phyloP scores from a whole-genome alignment of 352 stramenopile species.

The Globisporangium perplexum region DNA sequence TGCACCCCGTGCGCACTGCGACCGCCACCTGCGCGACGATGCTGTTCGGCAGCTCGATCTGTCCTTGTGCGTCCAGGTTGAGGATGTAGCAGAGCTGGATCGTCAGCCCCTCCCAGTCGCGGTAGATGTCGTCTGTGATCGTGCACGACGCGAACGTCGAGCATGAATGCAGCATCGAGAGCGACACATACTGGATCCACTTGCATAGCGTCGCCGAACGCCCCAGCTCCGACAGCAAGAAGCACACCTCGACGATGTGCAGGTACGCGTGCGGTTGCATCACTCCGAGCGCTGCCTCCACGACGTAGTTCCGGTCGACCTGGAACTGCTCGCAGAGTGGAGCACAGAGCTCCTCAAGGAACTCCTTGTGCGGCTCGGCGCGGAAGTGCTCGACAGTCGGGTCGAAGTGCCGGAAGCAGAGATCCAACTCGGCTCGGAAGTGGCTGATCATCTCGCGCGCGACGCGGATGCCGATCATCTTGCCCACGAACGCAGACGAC shows the following conservation, averaged over 20 bases:
- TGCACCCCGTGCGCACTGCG: conserved; percentile 62
- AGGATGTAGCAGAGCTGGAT: conserved; percentile 79
- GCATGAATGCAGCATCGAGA: conserved; percentile 79
- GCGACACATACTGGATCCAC: conserved; percentile 76
- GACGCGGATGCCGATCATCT: conserved; percentile 82
- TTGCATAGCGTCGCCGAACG: conserved; percentile 53
- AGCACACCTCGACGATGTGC: conserved; percentile 80
- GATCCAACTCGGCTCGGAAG: conserved; percentile 60
- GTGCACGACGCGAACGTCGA: conserved; percentile 70
- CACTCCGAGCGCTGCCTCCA: conserved; percentile 69
- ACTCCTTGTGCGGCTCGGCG: conserved; percentile 41
- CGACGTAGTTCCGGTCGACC: conserved; percentile 71
- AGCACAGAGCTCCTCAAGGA: conserved; percentile 67
- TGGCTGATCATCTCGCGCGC: conserved; percentile 83
- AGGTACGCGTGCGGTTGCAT: conserved; percentile 79
- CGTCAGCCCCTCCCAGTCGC: conserved; percentile 78
- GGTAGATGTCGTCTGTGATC: conserved; percentile 72
- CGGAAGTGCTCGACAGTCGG: conserved; percentile 16
- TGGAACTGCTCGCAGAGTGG: conserved; percentile 76
- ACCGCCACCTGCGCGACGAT: conserved; percentile 56
- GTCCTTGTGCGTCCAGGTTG: conserved; percentile 50
- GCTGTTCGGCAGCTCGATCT: conserved; percentile 44
- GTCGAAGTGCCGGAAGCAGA: conserved; percentile 31
- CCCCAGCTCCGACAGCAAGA: conserved; percentile 60
- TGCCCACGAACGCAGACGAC: conserved; percentile 82